These are phyloP conservation scores for Clavispora vitiphila DNA, from an alignment of 805 yeast genomes.

Conservation along the genomic window DNA sequence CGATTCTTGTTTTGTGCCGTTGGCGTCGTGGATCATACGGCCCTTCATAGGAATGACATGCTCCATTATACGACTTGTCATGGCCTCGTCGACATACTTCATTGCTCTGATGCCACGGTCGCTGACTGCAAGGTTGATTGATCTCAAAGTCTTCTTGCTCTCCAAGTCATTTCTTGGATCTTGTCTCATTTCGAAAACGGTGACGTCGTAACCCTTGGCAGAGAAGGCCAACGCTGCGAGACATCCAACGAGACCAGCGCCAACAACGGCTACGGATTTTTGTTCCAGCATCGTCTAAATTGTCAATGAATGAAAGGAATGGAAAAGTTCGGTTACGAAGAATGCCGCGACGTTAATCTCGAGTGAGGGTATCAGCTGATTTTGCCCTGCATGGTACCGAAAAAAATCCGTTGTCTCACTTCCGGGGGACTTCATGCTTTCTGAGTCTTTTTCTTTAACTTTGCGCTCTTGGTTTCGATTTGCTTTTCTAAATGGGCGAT, in stretches of 20 bases:
- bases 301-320: neutral
- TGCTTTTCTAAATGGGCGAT: conserved; percentile 20
- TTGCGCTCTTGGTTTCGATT: conserved; percentile 24
- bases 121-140: conserved; percentile 86
- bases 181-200: conserved; percentile 62
- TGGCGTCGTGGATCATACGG: conserved; percentile 75
- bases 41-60: conserved; percentile 82
- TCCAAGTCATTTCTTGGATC: conserved; percentile 52
- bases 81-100: conserved; percentile 50
- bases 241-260: conserved; percentile 90
- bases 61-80: conserved; percentile 52
- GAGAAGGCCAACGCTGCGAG: conserved; percentile 77
- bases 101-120: conserved; percentile 76
- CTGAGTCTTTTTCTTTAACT: conserved; percentile 10
- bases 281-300: conserved; percentile 1
- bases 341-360: too few relatives aligned
- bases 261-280: conserved; percentile 52
- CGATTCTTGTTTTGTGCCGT: conserved; percentile 54
- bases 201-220: conserved; percentile 65
- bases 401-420: neutral
- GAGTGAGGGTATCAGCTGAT: neutral
- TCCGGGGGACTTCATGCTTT: neutral
- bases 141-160: conserved; percentile 43
- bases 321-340: neutral
- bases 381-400: neutral